A percentile compares a stretch with the other conserved stretches of the same genome.
Conservation (phyloP, 768 basidiomycete genomes). For the Kwoniella europaea region DNA sequence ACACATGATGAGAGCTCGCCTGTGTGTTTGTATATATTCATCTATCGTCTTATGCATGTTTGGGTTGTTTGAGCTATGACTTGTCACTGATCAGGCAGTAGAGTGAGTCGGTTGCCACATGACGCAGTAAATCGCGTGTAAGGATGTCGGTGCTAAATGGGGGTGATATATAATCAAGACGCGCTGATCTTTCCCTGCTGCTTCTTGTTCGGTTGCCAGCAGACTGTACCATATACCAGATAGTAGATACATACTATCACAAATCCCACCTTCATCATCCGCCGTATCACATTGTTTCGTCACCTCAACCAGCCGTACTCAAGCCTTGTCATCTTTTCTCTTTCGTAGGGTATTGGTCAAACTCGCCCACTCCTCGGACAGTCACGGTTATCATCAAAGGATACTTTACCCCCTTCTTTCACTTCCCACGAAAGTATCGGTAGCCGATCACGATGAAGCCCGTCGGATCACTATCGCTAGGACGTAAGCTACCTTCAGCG, state of each 20-base stretch:
- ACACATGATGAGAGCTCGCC: not conserved
- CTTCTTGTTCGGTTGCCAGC: not conserved
- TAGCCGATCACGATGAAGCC: constrained; percentile 24
- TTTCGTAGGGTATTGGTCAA: too few species aligned
- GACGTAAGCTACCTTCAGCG: constrained; percentile 51
- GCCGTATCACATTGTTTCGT: too few species aligned
- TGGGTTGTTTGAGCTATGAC: not conserved
- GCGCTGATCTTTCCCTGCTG: constrained; percentile 2
- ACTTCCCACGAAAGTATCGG: not conserved
- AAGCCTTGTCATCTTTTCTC: too few species aligned
- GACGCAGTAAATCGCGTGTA: not conserved
- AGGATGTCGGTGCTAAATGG: not conserved
- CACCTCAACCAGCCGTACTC: too few species aligned
- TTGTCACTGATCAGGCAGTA: not conserved
- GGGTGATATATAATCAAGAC: constrained; percentile 4
- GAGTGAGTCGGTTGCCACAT: not conserved
- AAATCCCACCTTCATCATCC: too few species aligned
- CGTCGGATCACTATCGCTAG: constrained; percentile 32
- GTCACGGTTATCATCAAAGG: not conserved
- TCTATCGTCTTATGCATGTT: not conserved
- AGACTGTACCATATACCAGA: too few species aligned
- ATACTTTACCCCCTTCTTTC: not conserved
- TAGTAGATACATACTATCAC: too few species aligned
- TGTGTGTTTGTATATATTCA: not conserved
- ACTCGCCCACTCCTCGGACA: not conserved